Evolutionary conservation across 2,329 filamentous ascomycete species (phyloP).

Genomic region (Thelonectria blattea): DNA sequence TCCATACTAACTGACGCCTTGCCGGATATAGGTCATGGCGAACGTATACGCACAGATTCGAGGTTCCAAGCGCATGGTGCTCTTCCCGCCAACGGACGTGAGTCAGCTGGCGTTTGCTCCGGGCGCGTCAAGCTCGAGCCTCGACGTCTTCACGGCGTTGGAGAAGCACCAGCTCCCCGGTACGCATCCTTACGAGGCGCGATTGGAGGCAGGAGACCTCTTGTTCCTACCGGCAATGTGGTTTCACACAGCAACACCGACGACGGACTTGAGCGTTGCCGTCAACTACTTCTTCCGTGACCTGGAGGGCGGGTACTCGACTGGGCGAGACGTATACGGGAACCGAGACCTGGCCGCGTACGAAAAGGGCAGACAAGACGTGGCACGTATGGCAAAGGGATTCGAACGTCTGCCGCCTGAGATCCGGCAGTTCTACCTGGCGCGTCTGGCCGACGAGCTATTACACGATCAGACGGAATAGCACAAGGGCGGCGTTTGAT

Average conservation of each 20-base stretch:
- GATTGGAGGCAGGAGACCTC: slow-evolving; percentile 74
- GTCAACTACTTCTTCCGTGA: slow-evolving; percentile 91
- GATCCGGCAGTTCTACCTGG: slow-evolving; percentile 76
- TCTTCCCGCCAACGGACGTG: slow-evolving; percentile 82
- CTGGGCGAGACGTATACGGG: slow-evolving; percentile 84
- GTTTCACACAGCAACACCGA: slow-evolving; percentile 76
- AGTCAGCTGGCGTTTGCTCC: slow-evolving; percentile 72
- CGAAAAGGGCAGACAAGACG: slow-evolving; percentile 77
- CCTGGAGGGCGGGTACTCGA: slow-evolving; percentile 69
- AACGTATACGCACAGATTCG: slow-evolving; percentile 83
- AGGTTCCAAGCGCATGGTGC: slow-evolving; percentile 73
- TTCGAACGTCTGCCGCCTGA: slow-evolving; percentile 71
- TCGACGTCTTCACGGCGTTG: slow-evolving; percentile 70
- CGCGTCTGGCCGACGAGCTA: slow-evolving; percentile 74
- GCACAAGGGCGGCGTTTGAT: not conserved
- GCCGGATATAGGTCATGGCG: slow-evolving; percentile 70
- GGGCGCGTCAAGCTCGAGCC: slow-evolving; percentile 79
- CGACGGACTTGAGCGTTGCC: slow-evolving; percentile 68
- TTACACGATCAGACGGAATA: slow-evolving; percentile 27
- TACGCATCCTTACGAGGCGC: slow-evolving; percentile 70
- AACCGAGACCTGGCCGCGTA: slow-evolving; percentile 86
- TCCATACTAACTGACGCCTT: slow-evolving; percentile 1
- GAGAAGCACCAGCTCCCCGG: slow-evolving; percentile 46
- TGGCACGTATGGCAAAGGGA: slow-evolving; percentile 68
- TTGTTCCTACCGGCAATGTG: slow-evolving; percentile 84